A percentile compares a stretch with the other conserved stretches of the same genome.
Evolutionary conservation across 371 early-diverging fungal species (phyloP).

Genomic region (Mortierella polycephala): DNA sequence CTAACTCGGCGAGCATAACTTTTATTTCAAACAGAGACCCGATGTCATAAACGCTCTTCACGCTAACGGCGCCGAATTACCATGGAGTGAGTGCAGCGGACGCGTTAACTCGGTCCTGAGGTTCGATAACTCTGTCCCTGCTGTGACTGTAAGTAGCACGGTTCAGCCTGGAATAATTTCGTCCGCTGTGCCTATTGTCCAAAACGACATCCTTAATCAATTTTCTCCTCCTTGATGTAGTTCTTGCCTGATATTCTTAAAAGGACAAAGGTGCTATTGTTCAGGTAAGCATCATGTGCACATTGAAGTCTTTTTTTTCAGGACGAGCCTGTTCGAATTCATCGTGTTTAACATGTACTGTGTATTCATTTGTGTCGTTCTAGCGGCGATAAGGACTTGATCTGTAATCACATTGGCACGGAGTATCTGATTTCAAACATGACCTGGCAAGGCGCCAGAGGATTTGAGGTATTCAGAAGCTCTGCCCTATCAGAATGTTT

Average conservation of each 20-base stretch:
- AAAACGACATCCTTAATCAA: neutral
- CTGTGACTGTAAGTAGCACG: conserved; percentile 56
- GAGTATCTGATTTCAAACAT: conserved; percentile 74
- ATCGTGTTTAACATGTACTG: neutral
- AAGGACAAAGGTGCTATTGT: conserved; percentile 67
- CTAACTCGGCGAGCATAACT: neutral
- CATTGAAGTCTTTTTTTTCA: too few species aligned
- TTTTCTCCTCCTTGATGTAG: conserved; percentile 20
- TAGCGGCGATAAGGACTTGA: conserved; percentile 86
- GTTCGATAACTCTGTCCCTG: conserved; percentile 62
- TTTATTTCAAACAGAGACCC: conserved; percentile 50
- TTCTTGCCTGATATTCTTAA: conserved; percentile 68
- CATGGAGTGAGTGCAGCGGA: conserved; percentile 77
- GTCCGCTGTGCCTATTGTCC: neutral
- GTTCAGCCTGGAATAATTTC: neutral
- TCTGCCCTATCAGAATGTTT: neutral
- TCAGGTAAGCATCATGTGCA: too few species aligned
- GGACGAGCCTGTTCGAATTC: neutral
- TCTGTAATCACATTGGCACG: conserved; percentile 83
- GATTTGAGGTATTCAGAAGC: conserved; percentile 63
- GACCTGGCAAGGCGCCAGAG: conserved; percentile 79
- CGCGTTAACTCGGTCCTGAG: conserved; percentile 61
- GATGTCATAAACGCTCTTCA: conserved; percentile 71
- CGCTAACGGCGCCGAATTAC: conserved; percentile 57
- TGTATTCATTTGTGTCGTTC: neutral